phyloP scores from a whole-genome alignment of 768 basidiomycete genomes.

The Clathrus columnatus region DNA sequence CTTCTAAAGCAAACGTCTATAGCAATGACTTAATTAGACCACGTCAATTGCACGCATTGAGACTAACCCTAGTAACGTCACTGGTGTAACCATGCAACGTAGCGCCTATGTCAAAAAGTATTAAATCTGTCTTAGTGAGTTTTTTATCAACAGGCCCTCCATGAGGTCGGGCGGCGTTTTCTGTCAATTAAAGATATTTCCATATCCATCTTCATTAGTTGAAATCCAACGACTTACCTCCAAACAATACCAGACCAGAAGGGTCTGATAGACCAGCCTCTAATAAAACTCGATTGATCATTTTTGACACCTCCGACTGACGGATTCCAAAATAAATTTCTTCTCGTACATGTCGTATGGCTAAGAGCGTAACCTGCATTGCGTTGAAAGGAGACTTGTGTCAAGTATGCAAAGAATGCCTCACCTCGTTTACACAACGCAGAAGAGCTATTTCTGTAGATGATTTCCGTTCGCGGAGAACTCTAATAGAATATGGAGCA shows the following conservation, averaged over 20 bases:
- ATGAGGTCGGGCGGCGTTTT: conserved; percentile 81
- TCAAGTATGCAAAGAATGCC: neutral
- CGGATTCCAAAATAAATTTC: conserved; percentile 61
- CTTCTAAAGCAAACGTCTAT: neutral
- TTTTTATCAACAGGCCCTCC: conserved; percentile 64
- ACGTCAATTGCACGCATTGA: neutral
- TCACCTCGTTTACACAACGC: conserved; percentile 72
- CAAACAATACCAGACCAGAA: conserved; percentile 66
- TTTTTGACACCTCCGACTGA: conserved; percentile 57
- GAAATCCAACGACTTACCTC: conserved; percentile 38
- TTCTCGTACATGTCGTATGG: conserved; percentile 56
- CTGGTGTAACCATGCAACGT: conserved; percentile 66
- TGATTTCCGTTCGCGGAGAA: conserved; percentile 69
- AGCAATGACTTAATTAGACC: neutral
- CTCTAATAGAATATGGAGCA: conserved; percentile 46
- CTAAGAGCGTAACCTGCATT: conserved; percentile 62
- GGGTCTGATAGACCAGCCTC: conserved; percentile 50
- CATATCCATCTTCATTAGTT: conserved; percentile 6
- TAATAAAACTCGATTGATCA: conserved; percentile 48
- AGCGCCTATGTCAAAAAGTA: conserved; percentile 69
- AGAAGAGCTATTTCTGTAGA: conserved; percentile 59
- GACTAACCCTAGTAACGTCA: conserved; percentile 67
- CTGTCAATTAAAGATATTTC: conserved; percentile 28
- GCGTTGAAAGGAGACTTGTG: neutral
- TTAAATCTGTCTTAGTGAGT: conserved; percentile 49